Evolutionary conservation across 495 filamentous ascomycete genomes (phyloP).

Genomic region (Chaetomium tenue): DNA sequence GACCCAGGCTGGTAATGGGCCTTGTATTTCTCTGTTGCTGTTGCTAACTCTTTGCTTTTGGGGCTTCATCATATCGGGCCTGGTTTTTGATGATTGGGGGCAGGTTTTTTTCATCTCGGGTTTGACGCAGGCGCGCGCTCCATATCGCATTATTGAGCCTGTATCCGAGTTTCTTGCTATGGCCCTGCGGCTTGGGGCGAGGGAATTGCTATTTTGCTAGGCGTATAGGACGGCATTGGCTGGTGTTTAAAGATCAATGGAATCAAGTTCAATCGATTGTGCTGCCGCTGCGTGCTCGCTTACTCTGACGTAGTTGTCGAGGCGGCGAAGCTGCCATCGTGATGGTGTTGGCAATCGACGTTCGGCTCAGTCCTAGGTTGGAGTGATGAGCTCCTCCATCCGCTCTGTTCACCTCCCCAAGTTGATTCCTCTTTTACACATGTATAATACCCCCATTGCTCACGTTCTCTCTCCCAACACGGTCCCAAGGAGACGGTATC

Average conservation of each 20-base stretch:
- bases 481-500: neutral
- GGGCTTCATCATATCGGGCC: neutral
- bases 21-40: neutral
- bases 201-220: neutral
- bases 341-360: neutral
- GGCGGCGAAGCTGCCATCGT: neutral
- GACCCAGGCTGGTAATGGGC: constrained; percentile 1
- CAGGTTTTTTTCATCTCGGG: neutral
- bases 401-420: no score
- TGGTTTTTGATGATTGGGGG: neutral
- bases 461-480: neutral
- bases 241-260: neutral
- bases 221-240: neutral
- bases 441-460: no score
- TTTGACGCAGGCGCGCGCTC: neutral
- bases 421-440: no score
- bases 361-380: no score
- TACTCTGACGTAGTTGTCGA: neutral
- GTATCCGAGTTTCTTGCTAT: neutral
- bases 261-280: neutral
- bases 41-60: constrained; percentile 1
- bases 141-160: neutral
- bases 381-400: no score
- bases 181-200: neutral
- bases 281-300: neutral